Evolutionary conservation across 495 filamentous ascomycete species (phyloP).

Genomic region (Talaromyces borbonicus): DNA sequence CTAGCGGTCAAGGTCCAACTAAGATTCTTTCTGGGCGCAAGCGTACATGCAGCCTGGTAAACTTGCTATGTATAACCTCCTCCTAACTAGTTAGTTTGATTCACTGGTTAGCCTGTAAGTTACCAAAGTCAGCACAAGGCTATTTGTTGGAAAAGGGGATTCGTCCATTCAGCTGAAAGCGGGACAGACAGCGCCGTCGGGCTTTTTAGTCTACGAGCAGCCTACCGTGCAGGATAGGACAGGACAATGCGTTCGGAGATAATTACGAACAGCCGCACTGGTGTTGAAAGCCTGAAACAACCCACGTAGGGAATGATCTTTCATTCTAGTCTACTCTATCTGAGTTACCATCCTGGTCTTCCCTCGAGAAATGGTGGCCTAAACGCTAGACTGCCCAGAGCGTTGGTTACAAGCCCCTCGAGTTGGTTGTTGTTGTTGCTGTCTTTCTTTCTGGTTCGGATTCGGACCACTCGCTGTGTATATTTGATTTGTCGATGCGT

Average conservation of each 20-base stretch:
- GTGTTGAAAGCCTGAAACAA: no score
- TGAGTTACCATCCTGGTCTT: no score
- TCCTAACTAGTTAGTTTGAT: not conserved
- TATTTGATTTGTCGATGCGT: conserved; percentile 1
- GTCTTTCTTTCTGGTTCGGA: not conserved
- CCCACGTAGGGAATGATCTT: no score
- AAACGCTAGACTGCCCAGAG: conserved; percentile 3
- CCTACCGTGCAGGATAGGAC: not conserved
- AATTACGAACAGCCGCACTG: conserved; percentile 2
- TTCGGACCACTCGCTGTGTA: not conserved
- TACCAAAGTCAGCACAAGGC: not conserved
- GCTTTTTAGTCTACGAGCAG: not conserved
- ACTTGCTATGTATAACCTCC: no score
- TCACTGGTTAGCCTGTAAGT: not conserved
- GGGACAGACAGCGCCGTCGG: no score
- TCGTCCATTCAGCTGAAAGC: no score
- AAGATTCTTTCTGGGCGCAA: conserved; percentile 4
- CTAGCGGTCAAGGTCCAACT: not conserved
- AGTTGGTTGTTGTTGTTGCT: not conserved
- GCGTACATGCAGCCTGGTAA: not conserved
- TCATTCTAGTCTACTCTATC: no score
- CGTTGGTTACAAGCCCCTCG: conserved; percentile 1
- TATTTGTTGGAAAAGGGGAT: no score
- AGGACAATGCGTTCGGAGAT: no score
- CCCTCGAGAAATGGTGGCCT: not conserved